A percentile compares a stretch with the other conserved stretches of the same genome.
phyloP scores from a whole-genome alignment of 1,139 yeast genomes.

The Suhomyces kunorum region DNA sequence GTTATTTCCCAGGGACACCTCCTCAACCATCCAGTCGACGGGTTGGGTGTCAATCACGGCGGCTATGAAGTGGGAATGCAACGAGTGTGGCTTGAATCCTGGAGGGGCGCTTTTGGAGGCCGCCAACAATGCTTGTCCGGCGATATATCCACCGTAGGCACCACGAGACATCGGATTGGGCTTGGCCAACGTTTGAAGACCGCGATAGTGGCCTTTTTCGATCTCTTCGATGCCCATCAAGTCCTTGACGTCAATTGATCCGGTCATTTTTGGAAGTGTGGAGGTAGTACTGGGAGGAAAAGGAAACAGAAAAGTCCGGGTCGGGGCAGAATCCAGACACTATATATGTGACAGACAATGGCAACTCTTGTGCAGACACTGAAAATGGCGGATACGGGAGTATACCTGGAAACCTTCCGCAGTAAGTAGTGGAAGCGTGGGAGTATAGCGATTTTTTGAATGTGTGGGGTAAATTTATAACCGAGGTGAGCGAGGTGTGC shows the following conservation, averaged over 20 bases:
- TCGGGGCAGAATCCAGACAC: too few species aligned
- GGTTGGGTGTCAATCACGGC: conserved; percentile 23
- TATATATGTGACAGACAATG: too few species aligned
- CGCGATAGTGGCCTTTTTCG: conserved; percentile 27
- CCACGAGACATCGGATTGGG: conserved; percentile 37
- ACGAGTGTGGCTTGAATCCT: conserved; percentile 43
- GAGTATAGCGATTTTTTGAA: too few species aligned
- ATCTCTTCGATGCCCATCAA: conserved; percentile 27
- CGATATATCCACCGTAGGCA: conserved; percentile 45
- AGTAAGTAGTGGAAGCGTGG: too few species aligned
- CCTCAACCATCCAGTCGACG: conserved; percentile 24
- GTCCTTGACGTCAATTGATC: conserved; percentile 17
- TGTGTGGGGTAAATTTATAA: too few species aligned
- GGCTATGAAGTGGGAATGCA: conserved; percentile 43
- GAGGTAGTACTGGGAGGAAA: neutral
- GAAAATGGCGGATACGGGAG: too few species aligned
- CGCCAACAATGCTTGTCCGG: conserved; percentile 43
- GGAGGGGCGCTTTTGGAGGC: conserved; percentile 34
- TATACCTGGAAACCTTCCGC: too few species aligned
- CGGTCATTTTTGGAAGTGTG: conserved; percentile 2
- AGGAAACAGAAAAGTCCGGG: too few species aligned
- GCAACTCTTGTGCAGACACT: too few species aligned
- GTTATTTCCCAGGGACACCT: conserved; percentile 54
- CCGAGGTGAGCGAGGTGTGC: too few species aligned
- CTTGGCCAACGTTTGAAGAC: conserved; percentile 34